Percentiles rank a stretch among this genome's conserved stretches.
Conservation (phyloP, 2,329 filamentous ascomycete species). For the Cladobotryum protrusum region DNA sequence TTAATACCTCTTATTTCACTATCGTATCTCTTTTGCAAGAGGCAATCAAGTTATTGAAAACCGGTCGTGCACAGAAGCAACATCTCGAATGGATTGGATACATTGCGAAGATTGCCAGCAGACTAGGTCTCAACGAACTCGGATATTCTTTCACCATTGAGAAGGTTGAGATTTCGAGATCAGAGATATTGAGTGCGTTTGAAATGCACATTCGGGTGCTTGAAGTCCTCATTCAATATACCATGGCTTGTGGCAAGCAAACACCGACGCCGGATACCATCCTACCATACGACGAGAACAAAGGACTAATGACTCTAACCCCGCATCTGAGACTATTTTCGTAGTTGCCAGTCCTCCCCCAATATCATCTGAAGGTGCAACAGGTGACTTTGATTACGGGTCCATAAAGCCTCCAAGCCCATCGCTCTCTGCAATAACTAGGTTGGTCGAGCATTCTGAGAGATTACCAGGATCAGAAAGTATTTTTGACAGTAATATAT, state of each 20-base stretch:
- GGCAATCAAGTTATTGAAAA: constrained; percentile 2
- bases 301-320: no score
- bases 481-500: no score
- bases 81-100: not conserved
- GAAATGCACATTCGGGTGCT: no score
- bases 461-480: no score
- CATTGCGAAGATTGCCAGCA: not conserved
- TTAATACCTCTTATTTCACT: not conserved
- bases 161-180: not conserved
- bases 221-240: not conserved
- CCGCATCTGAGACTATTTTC: no score
- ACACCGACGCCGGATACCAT: no score
- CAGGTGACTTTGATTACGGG: not conserved
- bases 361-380: no score
- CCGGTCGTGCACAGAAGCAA: no score
- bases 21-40: not conserved
- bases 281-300: no score
- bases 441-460: not conserved
- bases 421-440: not conserved
- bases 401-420: not conserved
- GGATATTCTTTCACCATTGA: no score
- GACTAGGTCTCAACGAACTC: not conserved
- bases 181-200: not conserved
- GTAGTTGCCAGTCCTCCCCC: no score
- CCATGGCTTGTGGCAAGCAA: no score